phyloP scores from a whole-genome alignment of 202 grass and related monocot species.

The Schoenoplectus tabernaemontani region DNA sequence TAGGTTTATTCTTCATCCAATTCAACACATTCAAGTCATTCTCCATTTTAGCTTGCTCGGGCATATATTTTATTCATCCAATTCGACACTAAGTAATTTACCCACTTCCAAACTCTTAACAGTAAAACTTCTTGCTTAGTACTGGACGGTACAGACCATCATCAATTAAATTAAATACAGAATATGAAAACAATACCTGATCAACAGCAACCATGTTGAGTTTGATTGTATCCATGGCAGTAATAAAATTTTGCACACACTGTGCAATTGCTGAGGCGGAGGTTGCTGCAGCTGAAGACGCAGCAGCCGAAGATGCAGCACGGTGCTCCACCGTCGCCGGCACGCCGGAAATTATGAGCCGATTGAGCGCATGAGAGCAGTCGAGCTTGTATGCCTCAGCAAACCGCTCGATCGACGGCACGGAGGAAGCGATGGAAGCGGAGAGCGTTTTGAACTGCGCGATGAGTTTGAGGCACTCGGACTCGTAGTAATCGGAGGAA shows the following conservation, averaged over 20 bases:
- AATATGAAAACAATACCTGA: constrained; percentile 27
- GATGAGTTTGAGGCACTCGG: constrained; percentile 98
- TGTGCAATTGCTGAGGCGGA: constrained; percentile 65
- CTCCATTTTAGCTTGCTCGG: not conserved
- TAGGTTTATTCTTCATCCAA: no score
- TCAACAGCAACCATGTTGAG: constrained; percentile 94
- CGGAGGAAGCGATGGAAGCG: constrained; percentile 49
- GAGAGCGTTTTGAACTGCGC: constrained; percentile 87
- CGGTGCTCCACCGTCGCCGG: constrained; percentile 93
- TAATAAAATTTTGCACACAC: constrained; percentile 93
- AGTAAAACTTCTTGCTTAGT: not conserved
- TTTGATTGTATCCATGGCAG: constrained; percentile 96
- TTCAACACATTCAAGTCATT: no score
- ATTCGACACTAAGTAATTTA: not conserved
- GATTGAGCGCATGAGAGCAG: constrained; percentile 69
- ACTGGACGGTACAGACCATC: not conserved
- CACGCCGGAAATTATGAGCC: constrained; percentile 77
- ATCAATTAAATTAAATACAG: not conserved
- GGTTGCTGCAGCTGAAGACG: constrained; percentile 25
- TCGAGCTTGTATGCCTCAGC: constrained; percentile 82
- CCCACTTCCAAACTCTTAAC: not conserved
- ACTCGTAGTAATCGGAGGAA: constrained; percentile 74
- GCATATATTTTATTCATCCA: not conserved
- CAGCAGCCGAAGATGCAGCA: constrained; percentile 29
- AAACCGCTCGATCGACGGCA: constrained; percentile 66